phyloP scores from a whole-genome alignment of 1,284 basidiomycete genomes.

The Clitocybe nebularis region DNA sequence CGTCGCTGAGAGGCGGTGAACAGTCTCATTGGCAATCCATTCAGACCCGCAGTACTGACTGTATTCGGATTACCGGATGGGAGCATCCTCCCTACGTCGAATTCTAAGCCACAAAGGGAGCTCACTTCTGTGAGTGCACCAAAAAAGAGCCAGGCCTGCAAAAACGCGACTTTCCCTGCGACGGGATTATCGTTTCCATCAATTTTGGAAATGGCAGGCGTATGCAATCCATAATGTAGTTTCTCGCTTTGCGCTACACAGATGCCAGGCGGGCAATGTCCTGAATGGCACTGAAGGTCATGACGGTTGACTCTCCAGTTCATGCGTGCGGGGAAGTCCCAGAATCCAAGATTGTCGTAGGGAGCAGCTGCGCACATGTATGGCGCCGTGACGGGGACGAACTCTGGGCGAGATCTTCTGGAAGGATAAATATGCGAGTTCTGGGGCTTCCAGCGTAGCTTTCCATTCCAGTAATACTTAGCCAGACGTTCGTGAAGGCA shows the following conservation, averaged over 20 bases:
- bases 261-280: neutral
- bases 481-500: neutral
- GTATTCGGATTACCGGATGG: neutral
- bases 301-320: neutral
- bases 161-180: neutral
- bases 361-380: neutral
- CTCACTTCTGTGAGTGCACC: neutral
- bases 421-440: neutral
- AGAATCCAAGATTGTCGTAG: neutral
- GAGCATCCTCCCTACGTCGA: neutral
- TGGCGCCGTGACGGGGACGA: neutral
- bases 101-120: neutral
- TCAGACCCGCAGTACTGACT: neutral
- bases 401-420: neutral
- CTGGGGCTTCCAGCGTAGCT: neutral
- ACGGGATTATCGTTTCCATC: neutral
- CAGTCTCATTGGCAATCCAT: neutral
- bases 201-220: neutral
- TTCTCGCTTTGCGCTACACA: neutral
- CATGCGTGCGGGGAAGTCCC: neutral
- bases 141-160: neutral
- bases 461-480: neutral
- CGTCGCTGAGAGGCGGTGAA: neutral
- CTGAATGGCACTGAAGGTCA: neutral
- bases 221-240: neutral